These are phyloP conservation scores for Aspergillus felis DNA, from an alignment of 2,329 filamentous ascomycete species.

Conservation along the genomic window DNA sequence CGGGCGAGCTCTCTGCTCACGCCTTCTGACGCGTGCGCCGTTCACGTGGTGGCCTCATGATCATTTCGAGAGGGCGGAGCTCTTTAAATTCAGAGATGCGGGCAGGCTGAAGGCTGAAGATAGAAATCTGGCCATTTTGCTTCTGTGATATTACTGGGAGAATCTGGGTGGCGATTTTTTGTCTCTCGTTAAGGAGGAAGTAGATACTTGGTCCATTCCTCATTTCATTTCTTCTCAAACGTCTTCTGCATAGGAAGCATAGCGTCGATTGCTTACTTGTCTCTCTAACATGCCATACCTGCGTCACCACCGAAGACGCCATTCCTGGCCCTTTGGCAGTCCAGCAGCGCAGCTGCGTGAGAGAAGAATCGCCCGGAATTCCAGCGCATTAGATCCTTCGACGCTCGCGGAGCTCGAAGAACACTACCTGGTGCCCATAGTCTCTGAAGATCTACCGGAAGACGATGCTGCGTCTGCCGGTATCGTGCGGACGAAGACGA, in stretches of 20 bases:
- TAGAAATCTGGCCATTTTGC: not conserved
- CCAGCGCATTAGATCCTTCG: not conserved
- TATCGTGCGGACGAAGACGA: constrained; percentile 23
- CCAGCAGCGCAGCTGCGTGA: constrained; percentile 18
- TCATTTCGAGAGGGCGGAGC: constrained; percentile 11
- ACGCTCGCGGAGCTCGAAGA: constrained; percentile 1
- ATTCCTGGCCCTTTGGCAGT: constrained; percentile 36
- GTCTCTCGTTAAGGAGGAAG: constrained; percentile 8
- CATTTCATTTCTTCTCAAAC: not conserved
- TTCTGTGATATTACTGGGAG: constrained; percentile 5
- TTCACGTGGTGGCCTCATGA: constrained; percentile 18
- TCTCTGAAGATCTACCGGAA: constrained; percentile 20
- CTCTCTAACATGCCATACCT: constrained; percentile 21
- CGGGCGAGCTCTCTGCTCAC: constrained; percentile 10
- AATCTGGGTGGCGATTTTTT: not conserved
- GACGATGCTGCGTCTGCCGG: constrained; percentile 33
- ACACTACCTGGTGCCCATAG: constrained; percentile 15
- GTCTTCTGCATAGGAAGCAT: not conserved
- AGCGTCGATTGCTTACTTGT: not conserved
- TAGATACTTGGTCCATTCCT: not conserved
- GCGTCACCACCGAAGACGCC: constrained; percentile 29
- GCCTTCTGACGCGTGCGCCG: constrained; percentile 15
- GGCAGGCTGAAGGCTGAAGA: not conserved
- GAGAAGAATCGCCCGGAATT: constrained; percentile 12
- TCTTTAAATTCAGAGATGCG: constrained; percentile 9